Percentiles rank a stretch among this genome's conserved stretches.
phyloP scores from a whole-genome alignment of 2,329 filamentous ascomycete species.

The Furcasterigmium sp. region DNA sequence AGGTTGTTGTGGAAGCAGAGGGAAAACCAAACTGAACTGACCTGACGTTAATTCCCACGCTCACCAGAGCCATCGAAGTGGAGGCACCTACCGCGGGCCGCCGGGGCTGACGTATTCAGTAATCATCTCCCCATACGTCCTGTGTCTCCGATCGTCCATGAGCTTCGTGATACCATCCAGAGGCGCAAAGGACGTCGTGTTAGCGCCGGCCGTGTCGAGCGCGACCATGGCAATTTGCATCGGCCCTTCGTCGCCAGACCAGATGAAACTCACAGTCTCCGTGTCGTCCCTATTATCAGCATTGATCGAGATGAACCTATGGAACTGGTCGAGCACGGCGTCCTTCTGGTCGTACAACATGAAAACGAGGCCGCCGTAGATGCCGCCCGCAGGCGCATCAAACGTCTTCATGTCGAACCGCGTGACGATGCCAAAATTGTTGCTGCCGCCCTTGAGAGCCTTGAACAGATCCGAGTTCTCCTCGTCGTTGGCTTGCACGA shows the following conservation, averaged over 20 bases:
- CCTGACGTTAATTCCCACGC: conserved; percentile 1
- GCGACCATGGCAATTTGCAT: conserved; percentile 1
- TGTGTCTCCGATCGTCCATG: conserved; percentile 1
- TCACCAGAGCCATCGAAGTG: not conserved
- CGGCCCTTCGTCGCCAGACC: not conserved
- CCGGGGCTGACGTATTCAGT: not conserved
- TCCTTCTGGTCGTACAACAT: conserved; percentile 3
- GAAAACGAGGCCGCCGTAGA: conserved; percentile 4
- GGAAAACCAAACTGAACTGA: conserved; percentile 4
- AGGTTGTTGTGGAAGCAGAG: conserved; percentile 1
- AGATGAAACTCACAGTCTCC: not conserved
- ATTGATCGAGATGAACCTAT: not conserved
- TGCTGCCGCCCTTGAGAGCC: conserved; percentile 41
- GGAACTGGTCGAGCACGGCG: not conserved
- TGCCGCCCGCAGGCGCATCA: not conserved
- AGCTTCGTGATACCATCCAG: conserved; percentile 4
- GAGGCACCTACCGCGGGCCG: not conserved
- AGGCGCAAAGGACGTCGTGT: conserved; percentile 2
- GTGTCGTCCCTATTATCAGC: not conserved
- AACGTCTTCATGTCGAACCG: conserved; percentile 20
- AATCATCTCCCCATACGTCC: not conserved
- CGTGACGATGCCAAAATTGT: conserved; percentile 39
- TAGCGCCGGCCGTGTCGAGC: conserved; percentile 4
- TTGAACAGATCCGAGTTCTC: conserved; percentile 37
- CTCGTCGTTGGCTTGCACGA: conserved; percentile 30